These are phyloP conservation scores for Arabidopsis arenosa DNA, from an alignment of 345 rosid genomes.

Conservation along the genomic window DNA sequence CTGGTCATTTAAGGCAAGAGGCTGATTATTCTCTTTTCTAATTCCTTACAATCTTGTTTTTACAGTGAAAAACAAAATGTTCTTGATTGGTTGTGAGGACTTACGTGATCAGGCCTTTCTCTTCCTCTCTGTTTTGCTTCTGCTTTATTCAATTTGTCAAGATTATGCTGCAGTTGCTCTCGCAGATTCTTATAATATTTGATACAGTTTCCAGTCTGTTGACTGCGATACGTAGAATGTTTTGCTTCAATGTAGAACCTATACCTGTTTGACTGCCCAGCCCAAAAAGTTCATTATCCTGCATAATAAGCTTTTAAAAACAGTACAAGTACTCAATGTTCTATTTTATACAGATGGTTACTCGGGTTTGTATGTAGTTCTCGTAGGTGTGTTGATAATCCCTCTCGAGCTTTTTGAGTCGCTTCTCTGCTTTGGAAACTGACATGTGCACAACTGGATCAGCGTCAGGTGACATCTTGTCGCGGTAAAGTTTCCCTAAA, in stretches of 20 bases:
- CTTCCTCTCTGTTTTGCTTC: not conserved
- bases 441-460: not conserved
- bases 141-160: conserved; percentile 7
- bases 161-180: not conserved
- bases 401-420: conserved; percentile 19
- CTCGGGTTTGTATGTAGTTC: not conserved
- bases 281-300: not conserved
- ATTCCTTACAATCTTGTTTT: not conserved
- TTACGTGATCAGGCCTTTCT: conserved; percentile 5
- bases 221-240: not conserved
- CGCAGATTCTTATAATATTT: not conserved
- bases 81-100: not conserved
- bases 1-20: not conserved
- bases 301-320: not conserved
- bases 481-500: not conserved
- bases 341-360: not conserved
- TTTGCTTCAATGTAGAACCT: not conserved
- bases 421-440: conserved; percentile 15
- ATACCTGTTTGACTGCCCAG: conserved; percentile 7
- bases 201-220: not conserved
- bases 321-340: not conserved
- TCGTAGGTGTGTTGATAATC: conserved; percentile 10
- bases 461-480: not conserved
- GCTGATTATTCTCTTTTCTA: not conserved
- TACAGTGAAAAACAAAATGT: not conserved